Percentiles rank a stretch among this genome's conserved stretches.
Evolutionary conservation across 371 early-diverging fungal genomes (phyloP).

Genomic region (Mucor piriformis): DNA sequence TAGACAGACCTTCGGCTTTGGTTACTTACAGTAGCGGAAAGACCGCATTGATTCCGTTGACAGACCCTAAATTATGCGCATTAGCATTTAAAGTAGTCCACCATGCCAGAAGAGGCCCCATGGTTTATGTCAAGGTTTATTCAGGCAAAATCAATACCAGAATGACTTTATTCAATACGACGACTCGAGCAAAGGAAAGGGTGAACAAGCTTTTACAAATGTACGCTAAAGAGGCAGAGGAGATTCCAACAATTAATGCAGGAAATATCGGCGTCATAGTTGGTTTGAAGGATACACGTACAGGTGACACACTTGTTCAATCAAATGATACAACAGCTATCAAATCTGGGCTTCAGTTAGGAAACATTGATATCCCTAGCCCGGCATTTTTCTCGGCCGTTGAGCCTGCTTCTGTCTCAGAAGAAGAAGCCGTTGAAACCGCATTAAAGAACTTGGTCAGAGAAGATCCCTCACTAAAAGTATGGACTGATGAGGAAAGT

Average conservation of each 20-base stretch:
- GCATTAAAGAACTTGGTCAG: conserved; percentile 75
- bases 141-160: conserved; percentile 78
- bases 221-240: conserved; percentile 91
- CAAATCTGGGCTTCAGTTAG: conserved; percentile 60
- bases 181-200: conserved; percentile 73
- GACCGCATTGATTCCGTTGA: conserved; percentile 32
- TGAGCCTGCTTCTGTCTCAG: conserved; percentile 76
- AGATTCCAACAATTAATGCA: conserved; percentile 71
- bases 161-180: conserved; percentile 70
- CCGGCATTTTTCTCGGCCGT: conserved; percentile 91
- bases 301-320: conserved; percentile 90
- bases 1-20: conserved; percentile 67
- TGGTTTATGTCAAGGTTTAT: conserved; percentile 95
- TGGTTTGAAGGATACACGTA: conserved; percentile 85
- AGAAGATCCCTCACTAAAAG: conserved; percentile 90
- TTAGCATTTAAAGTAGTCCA: conserved; percentile 94
- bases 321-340: conserved; percentile 48
- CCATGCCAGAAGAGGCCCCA: conserved; percentile 81
- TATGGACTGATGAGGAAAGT: conserved; percentile 80
- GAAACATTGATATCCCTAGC: conserved; percentile 82
- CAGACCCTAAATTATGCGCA: conserved; percentile 71
- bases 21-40: conserved; percentile 50
- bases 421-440: conserved; percentile 77
- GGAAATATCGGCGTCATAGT: conserved; percentile 93
- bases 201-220: conserved; percentile 86